Base-by-base conservation (phyloP, 805 yeast genomes). In the Saturnispora gosingensis region DNA sequence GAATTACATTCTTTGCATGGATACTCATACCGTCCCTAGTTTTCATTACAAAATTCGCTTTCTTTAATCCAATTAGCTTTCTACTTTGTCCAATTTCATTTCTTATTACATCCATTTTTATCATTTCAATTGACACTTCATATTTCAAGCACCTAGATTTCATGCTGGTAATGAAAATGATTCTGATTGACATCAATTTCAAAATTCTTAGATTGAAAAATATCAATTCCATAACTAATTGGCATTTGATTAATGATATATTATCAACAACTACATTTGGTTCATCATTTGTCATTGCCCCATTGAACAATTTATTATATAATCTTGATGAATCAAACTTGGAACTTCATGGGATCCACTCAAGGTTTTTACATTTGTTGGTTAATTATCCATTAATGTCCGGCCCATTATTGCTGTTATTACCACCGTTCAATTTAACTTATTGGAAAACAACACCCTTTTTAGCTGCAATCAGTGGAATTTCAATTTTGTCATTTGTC, bases 1-100 rank as follows among this genome's bases (percentile, higher is more conserved):
- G 99, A 58, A 76, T 88, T 27, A 88, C 97, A 0, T 91, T 91
- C 61, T 73, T 81, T 0, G 85, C 83, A 0, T 93, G 88, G 71
- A 60, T 95, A 40, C 44, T 83, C 0, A 50, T 87, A 3, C 98
- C 98, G 1, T 60, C 74, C 18, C 0, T 42, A 75, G 36, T 72
- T 67, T 43, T 61, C 84, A 5, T 40, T 77, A 15, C 70, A 68
- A 52, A 79, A 71, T 56, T 70, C 76, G 51, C 48, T 67, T 45
- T 58, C 48, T 24, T 30, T 5, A 38, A 56, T 32, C 64, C 64
- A 15, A 68, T 75, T 59, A 67, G 67, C 53, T 53, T 61, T 9
- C 58, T 68, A 1, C 53, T 73, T 0, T 53, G 74, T 0, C 59
- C 77, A 10, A 43, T 63, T 0, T 67, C 82, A 0, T 72, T 77